Evolutionary conservation across 75 land plant species (phyloP).

Genomic region (Cunninghamia lanceolata): DNA sequence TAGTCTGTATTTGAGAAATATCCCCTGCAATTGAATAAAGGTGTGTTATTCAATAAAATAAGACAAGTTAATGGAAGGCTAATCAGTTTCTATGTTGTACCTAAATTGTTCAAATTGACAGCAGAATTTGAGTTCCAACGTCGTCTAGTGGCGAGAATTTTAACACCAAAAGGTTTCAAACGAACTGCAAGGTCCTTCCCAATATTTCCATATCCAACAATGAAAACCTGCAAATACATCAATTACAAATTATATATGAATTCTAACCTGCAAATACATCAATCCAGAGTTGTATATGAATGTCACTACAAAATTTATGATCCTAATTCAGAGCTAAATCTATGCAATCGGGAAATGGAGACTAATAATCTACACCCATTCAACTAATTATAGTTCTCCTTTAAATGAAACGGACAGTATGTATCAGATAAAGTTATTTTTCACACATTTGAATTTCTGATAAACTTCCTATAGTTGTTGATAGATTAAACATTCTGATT

Average conservation of each 20-base stretch:
- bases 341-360: not conserved
- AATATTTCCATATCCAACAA: conserved; percentile 87
- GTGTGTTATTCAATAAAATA: not conserved
- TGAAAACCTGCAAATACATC: conserved; percentile 56
- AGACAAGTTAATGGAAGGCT: not conserved
- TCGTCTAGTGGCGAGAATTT: conserved; percentile 73
- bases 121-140: conserved; percentile 41
- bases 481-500: not conserved
- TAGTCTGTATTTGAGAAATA: not conserved
- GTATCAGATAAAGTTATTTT: not conserved
- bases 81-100: conserved; percentile 15
- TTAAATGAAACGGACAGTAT: not conserved
- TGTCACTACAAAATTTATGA: not conserved
- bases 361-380: not conserved
- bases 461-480: not conserved
- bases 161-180: conserved; percentile 81
- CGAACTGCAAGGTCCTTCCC: conserved; percentile 85
- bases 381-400: not conserved
- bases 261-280: conserved; percentile 52
- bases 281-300: not conserved
- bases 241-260: conserved; percentile 9
- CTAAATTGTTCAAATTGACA: conserved; percentile 15
- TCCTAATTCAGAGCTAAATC: not conserved
- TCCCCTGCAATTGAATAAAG: not conserved
- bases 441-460: not conserved